Evolutionary conservation across 2,329 filamentous ascomycete genomes (phyloP).

Genomic region (Penicillium sumatraense): DNA sequence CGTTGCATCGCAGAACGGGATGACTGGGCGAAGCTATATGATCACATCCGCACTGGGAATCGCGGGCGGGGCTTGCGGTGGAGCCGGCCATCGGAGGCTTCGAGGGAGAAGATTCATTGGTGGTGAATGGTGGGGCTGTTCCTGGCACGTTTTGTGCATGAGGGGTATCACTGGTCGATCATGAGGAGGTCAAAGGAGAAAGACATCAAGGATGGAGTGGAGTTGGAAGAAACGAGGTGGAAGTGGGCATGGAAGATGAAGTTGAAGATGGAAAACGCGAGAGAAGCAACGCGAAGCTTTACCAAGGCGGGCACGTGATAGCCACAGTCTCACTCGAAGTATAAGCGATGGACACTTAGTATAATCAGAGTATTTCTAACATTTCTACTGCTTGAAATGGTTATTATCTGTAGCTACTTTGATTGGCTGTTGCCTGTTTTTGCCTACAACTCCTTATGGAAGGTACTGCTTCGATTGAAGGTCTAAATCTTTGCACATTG

Average conservation of each 20-base stretch:
- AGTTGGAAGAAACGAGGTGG: background rate
- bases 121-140: background rate
- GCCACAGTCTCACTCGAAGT: too few species aligned
- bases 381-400: too few species aligned
- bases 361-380: too few species aligned
- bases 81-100: background rate
- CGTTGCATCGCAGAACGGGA: constrained; percentile 16
- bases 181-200: background rate
- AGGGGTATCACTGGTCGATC: constrained; percentile 13
- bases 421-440: too few species aligned
- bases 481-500: too few species aligned
- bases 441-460: too few species aligned
- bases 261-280: background rate
- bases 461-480: too few species aligned
- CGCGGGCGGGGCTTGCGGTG: constrained; percentile 4
- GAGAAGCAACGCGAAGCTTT: background rate
- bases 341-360: too few species aligned
- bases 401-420: too few species aligned
- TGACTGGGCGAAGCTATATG: constrained; percentile 22
- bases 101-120: constrained; percentile 2
- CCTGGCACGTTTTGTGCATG: constrained; percentile 17
- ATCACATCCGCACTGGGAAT: background rate
- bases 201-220: background rate
- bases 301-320: background rate
- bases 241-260: background rate